Evolutionary conservation across 139 green algal species (phyloP), one percentile per base, ranked within the genome.

Genomic region (Micromonas commoda): DNA sequence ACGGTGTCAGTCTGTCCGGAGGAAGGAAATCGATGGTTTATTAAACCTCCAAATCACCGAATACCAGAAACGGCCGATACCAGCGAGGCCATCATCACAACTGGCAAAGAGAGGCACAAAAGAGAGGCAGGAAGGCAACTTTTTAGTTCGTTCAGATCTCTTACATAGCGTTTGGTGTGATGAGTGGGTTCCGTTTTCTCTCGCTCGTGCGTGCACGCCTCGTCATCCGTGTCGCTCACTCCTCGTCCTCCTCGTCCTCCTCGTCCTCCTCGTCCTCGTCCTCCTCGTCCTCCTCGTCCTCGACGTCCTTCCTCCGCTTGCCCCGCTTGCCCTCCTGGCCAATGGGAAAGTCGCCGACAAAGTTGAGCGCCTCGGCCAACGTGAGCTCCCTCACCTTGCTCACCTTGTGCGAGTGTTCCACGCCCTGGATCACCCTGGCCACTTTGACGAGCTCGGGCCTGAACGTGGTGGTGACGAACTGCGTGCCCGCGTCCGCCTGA

Each of bases 381-480:
- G 26, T 9, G 1, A 75, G 37, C 1, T 63, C 26, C 29, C 53
- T 35, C 34, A 61, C 38, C 23, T 29, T 75, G 33, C 37, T 63
- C 21, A 75, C 68, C 38, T 75, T 75, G 68, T 75, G 37, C 23
- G 38, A 60, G 68, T 75, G 68, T 1, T 38, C 35, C 37, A 75
- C 68, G 68, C 68, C 68, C 2, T 63, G 37, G 2, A 75, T 63
- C 21, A 24, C 31, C n/a, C 23, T 32, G 1, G 68, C 68, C 34
- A 86, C 80, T 37, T 87, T 84, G 24, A 90, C 86, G 26, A 94
- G 83, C 86, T 98, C 94, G 1, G 93, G 92, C 79, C 97, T 92
- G 86, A 99, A 99, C 51, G 95, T 99, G 32, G 95, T 99, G 53
- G 96, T 81, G 78, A 99, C 94, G 86, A 99, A 99, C 87, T 99